Evolutionary conservation across 2,329 filamentous ascomycete genomes (phyloP), one percentile per base, ranked within the genome.

Genomic region (Aspergillus sp.): DNA sequence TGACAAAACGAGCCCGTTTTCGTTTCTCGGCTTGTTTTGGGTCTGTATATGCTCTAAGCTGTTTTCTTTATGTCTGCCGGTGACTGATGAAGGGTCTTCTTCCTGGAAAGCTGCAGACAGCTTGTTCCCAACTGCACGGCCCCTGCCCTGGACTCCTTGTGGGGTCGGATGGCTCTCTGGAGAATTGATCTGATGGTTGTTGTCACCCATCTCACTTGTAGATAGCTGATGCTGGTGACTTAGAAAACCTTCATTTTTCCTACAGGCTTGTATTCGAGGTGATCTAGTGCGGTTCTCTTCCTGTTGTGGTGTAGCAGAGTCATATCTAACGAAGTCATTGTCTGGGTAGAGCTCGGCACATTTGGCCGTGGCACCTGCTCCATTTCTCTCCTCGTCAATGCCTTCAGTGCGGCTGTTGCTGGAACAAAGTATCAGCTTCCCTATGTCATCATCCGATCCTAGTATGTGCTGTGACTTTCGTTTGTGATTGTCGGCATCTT

Each of bases 71-170:
- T 17, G 7, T 17, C 8, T 32, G 13, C 9, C 4, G n/a, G 17
- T 15, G 47, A n/a, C 25, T 30, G 47, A 17, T 9, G n/a, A 50
- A 32, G 23, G 23, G n/a, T 32, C 36, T 30, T 25, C 51, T 21
- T 55, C 58, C 9, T 58, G 54, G 8, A 72, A 62, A 2, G 68
- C 70, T 52, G 66, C 66, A 19, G 60, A 47, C 9, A 72, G 62
- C 38, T 70, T 72, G 47, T 66, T 23, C 1, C 67, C 70, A 21
- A 72, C 61, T 19, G 48, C 39, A 45, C 64, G 60, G 2, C 70
- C 70, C 58, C 68, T 68, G 17, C 70, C 67, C 56, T 57, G 43
- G 41, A 39, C 19, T 10, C 50, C 17, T 48, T 19, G 21, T n/a
- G 15, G 47, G 39, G 28, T 2, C 41, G 57, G n/a, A 32, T 41